phyloP scores from a whole-genome alignment of 2,329 filamentous ascomycete species.

The Raffaelea albimanens region DNA sequence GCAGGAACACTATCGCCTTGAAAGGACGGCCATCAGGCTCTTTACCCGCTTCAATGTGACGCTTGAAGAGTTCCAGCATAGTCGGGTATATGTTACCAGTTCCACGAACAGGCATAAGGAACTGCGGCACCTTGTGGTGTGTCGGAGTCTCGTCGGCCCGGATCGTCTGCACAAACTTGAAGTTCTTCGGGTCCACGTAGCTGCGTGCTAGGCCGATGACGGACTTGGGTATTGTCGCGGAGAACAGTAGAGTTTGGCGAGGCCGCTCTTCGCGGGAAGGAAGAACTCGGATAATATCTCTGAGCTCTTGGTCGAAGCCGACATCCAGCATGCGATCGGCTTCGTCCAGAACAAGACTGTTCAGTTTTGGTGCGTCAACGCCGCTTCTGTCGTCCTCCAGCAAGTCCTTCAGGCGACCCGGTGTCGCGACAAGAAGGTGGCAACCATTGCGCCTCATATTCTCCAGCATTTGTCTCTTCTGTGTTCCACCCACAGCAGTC shows the following conservation, averaged over 20 bases:
- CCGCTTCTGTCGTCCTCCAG: slow-evolving; percentile 55
- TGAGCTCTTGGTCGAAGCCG: slow-evolving; percentile 62
- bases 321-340: slow-evolving; percentile 98
- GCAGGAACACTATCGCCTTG: slow-evolving; percentile 94
- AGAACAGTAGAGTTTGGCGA: slow-evolving; percentile 90
- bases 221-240: slow-evolving; percentile 78
- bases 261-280: slow-evolving; percentile 54
- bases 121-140: slow-evolving; percentile 75
- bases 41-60: slow-evolving; percentile 37
- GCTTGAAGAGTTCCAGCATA: slow-evolving; percentile 64
- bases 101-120: slow-evolving; percentile 55
- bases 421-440: slow-evolving; percentile 83
- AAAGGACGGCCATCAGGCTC: slow-evolving; percentile 49
- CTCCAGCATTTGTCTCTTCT: slow-evolving; percentile 59
- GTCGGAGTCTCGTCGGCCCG: slow-evolving; percentile 72
- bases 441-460: slow-evolving; percentile 67
- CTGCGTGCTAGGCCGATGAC: slow-evolving; percentile 70
- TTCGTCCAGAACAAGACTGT: slow-evolving; percentile 86
- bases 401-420: slow-evolving; percentile 77
- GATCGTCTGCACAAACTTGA: slow-evolving; percentile 88
- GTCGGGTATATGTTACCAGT: slow-evolving; percentile 71
- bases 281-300: slow-evolving; percentile 49
- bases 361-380: slow-evolving; percentile 68
- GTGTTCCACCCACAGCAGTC: slow-evolving; percentile 85
- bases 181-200: slow-evolving; percentile 69